phyloP scores from a whole-genome alignment of 345 rosid genomes.

The Hypericum androsaemum region DNA sequence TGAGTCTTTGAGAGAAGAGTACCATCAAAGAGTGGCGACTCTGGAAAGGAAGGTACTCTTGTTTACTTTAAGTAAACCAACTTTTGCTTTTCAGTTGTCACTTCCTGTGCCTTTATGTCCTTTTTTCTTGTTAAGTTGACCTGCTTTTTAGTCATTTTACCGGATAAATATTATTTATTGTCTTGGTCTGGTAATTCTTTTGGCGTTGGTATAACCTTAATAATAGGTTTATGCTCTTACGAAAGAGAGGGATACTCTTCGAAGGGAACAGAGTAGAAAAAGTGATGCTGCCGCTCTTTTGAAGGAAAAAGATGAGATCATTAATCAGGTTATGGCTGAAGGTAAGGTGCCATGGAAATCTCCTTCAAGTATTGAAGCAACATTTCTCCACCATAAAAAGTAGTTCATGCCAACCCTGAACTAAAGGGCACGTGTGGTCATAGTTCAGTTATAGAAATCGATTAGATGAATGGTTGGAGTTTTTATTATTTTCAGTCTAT shows the following conservation, averaged over 20 bases:
- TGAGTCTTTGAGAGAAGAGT: conserved; percentile 94
- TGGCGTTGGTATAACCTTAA: conserved; percentile 9
- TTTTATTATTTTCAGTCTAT: no score
- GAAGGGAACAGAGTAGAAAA: conserved; percentile 91
- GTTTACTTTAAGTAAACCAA: not conserved
- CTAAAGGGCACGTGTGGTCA: no score
- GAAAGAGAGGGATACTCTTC: conserved; percentile 93
- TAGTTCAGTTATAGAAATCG: no score
- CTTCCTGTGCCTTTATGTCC: not conserved
- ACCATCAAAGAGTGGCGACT: conserved; percentile 90
- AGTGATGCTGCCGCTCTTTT: conserved; percentile 97
- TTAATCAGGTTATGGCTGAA: conserved; percentile 99
- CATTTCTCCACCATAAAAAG: not conserved
- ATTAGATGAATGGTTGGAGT: no score
- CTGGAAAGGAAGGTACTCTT: conserved; percentile 88
- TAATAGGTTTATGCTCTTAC: conserved; percentile 90
- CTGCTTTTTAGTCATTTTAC: not conserved
- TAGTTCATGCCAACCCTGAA: no score
- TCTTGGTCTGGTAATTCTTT: not conserved
- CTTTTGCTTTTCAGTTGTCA: not conserved
- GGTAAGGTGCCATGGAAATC: conserved; percentile 43
- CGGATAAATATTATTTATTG: not conserved
- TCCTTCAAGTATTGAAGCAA: not conserved
- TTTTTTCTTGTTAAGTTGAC: no score
- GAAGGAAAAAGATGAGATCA: conserved; percentile 98